Evolutionary conservation across 2,329 filamentous ascomycete genomes (phyloP), one percentile per base, ranked within the genome.

Genomic region (Chrysoporthe puriensis): DNA sequence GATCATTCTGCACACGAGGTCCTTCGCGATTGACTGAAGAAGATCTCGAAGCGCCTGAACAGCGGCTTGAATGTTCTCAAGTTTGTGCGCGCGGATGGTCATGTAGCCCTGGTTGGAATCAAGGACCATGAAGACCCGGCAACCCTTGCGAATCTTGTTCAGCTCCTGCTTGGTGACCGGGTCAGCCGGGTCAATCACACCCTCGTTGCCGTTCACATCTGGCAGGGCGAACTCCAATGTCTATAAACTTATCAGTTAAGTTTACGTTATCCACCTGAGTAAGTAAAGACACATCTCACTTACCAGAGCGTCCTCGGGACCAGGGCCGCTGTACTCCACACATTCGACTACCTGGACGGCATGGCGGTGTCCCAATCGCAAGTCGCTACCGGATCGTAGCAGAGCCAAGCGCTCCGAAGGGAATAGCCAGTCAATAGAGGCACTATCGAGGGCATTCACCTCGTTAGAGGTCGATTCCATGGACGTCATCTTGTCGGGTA

Each of bases 181-280:
- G 60, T 69, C 67, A 16, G 26, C 50, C 5, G 21, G 50, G 46
- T 69, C 59, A 11, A 66, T 66, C 2, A 62, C 48, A 59, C 50
- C 46, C 18, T 63, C 58, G n/a, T 42, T 58, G 26, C 48, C 13
- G 18, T 52, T 46, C 44, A 59, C 46, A 59, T 63, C 26, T 18
- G 66, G 68, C 46, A 68, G 48, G 5, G 63, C 57, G 32, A 67
- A 56, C 26, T 46, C 32, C 14, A 66, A 40, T 18, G 56, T 64
- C 67, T 69, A 43, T 44, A 60, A 18, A n/a, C n/a, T 13, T 9
- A 11, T 60, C 40, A 60, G 36, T 11, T 8, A 43, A n/a, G 34
- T 60, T 8, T 8, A 26, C 7, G 7, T 26, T 4, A 3, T 4
- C 13, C 40, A 21, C 14, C 42, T 43, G 21, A 13, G 57, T 3